phyloP scores from a whole-genome alignment of 805 yeast species.

The Wickerhamiella cacticola region DNA sequence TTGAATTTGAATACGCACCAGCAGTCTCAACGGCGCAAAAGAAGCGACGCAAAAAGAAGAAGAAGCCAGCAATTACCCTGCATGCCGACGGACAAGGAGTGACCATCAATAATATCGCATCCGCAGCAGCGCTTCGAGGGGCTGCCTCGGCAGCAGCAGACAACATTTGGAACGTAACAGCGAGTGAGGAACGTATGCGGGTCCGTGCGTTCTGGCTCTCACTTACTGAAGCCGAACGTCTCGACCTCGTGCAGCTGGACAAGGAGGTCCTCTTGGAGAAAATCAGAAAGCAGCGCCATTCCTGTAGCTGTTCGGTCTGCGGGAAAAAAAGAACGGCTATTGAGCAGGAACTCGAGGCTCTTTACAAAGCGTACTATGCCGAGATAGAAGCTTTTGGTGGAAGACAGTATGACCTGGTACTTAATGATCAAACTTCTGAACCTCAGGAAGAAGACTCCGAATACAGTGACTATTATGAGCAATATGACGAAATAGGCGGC shows the following conservation, averaged over 20 bases:
- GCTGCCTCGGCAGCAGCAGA: conserved; percentile 5
- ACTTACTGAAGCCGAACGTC: conserved; percentile 47
- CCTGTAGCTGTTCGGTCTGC: conserved; percentile 66
- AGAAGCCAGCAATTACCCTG: conserved; percentile 33
- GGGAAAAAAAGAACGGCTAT: conserved; percentile 60
- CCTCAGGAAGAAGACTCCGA: conserved; percentile 13
- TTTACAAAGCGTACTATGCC: conserved; percentile 57
- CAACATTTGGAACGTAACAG: conserved; percentile 34
- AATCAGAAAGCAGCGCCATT: conserved; percentile 44
- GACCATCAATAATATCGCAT: conserved; percentile 45
- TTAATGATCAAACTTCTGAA: conserved; percentile 1
- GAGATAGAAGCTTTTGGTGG: conserved; percentile 30
- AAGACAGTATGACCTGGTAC: neutral
- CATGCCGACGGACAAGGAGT: conserved; percentile 57
- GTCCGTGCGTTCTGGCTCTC: conserved; percentile 55
- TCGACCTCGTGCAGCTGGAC: conserved; percentile 50
- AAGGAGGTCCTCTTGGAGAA: conserved; percentile 55
- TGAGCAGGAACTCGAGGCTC: conserved; percentile 62
- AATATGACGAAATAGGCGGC: conserved; percentile 24
- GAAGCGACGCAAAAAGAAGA: conserved; percentile 19
- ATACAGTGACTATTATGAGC: conserved; percentile 12
- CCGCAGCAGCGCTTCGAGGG: conserved; percentile 4
- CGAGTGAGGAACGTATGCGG: conserved; percentile 41
- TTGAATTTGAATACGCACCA: conserved; percentile 4
- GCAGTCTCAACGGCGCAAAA: conserved; percentile 1